Evolutionary conservation across 2,329 filamentous ascomycete genomes (phyloP).

Genomic region (Verticillium zaregamsianum): DNA sequence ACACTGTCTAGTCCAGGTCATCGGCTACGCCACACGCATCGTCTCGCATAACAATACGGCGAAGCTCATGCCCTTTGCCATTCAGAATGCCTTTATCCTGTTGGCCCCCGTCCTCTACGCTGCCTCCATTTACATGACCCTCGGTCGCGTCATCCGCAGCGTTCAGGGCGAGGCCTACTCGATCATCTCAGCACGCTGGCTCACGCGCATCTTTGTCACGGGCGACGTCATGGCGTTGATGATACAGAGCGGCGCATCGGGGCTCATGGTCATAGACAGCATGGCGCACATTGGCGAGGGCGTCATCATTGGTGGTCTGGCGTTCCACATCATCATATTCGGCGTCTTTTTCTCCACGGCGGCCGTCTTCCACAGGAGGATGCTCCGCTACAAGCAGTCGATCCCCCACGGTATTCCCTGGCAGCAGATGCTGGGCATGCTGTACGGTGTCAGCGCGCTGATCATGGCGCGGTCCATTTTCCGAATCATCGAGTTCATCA

Average conservation of each 20-base stretch:
- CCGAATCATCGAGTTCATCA: slow-evolving; percentile 43
- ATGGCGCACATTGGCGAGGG: slow-evolving; percentile 30
- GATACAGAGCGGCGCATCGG: slow-evolving; percentile 25
- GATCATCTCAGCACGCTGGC: slow-evolving; percentile 29
- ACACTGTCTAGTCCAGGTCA: slow-evolving; percentile 28
- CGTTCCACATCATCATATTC: slow-evolving; percentile 53
- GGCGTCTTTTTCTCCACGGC: slow-evolving; percentile 44
- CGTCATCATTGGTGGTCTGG: slow-evolving; percentile 48
- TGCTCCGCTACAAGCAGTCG: not conserved
- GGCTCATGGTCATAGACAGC: slow-evolving; percentile 17
- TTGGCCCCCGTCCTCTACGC: slow-evolving; percentile 41
- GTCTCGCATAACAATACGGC: slow-evolving; percentile 16
- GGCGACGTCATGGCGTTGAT: slow-evolving; percentile 39
- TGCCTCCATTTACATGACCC: slow-evolving; percentile 47
- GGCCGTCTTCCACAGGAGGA: slow-evolving; percentile 34
- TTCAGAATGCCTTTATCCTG: slow-evolving; percentile 26
- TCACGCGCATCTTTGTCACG: slow-evolving; percentile 51
- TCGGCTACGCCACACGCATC: slow-evolving; percentile 26
- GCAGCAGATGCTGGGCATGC: slow-evolving; percentile 4
- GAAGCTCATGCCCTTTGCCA: slow-evolving; percentile 21
- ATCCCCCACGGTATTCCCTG: not conserved
- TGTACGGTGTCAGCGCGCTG: slow-evolving; percentile 4
- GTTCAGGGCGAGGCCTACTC: slow-evolving; percentile 29
- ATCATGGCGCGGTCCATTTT: slow-evolving; percentile 39
- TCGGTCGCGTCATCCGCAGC: slow-evolving; percentile 37